phyloP scores from a whole-genome alignment of 306 rosid species.

The Canavalia gladiata region DNA sequence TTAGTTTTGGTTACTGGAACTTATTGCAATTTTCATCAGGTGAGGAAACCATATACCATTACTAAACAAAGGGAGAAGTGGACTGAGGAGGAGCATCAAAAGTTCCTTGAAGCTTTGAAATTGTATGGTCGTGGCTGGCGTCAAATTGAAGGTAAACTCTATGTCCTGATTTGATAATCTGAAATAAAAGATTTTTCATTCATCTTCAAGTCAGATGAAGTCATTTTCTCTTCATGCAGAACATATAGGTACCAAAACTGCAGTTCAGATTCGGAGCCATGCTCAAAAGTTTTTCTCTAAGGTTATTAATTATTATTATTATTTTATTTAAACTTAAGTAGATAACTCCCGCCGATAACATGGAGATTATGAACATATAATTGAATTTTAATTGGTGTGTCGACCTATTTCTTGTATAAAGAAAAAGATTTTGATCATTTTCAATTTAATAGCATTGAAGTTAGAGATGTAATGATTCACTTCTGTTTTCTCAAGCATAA shows the following conservation, averaged over 20 bases:
- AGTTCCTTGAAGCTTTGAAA: conserved; percentile 94
- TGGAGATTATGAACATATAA: background rate
- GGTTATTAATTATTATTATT: conserved; percentile 65
- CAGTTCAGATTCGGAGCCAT: conserved; percentile 99
- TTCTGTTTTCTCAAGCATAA: conserved; percentile 30
- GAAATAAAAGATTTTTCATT: background rate
- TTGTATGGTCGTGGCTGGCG: conserved; percentile 99
- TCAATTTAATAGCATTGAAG: background rate
- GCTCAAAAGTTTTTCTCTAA: conserved; percentile 99
- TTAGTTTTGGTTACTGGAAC: conserved; percentile 16
- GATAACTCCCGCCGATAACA: background rate
- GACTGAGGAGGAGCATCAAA: conserved; percentile 95
- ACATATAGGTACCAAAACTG: conserved; percentile 96
- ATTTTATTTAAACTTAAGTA: conserved; percentile 6
- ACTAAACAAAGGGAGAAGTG: conserved; percentile 96
- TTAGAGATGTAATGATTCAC: conserved; percentile 3
- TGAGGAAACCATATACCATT: conserved; percentile 90
- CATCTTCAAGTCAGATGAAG: conserved; percentile 49
- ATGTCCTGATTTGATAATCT: conserved; percentile 17
- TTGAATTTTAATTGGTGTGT: conserved; percentile 29
- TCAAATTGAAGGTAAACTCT: conserved; percentile 84
- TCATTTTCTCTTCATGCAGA: conserved; percentile 70
- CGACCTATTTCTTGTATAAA: background rate
- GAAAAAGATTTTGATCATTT: conserved; percentile 25
- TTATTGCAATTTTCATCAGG: conserved; percentile 58